These are phyloP conservation scores for Juglanconis sp. DNA, from an alignment of 2,329 filamentous ascomycete species.

Conservation along the genomic window DNA sequence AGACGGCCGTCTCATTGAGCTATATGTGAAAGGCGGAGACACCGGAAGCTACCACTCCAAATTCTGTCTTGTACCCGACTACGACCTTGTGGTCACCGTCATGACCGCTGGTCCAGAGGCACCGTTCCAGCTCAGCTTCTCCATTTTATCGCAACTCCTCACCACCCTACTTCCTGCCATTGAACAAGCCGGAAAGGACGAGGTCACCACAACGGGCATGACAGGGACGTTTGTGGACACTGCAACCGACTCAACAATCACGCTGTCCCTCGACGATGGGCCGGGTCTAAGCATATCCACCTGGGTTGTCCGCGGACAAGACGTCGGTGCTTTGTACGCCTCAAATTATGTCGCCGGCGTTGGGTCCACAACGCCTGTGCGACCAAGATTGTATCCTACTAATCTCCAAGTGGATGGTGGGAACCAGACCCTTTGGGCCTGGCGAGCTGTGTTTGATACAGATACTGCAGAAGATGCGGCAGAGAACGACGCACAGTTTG, in stretches of 20 bases:
- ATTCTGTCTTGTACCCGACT: slow-evolving; percentile 43
- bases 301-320: slow-evolving; percentile 39
- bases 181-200: slow-evolving; percentile 38
- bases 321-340: slow-evolving; percentile 35
- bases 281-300: slow-evolving; percentile 36
- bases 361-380: neutral
- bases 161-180: slow-evolving; percentile 37
- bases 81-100: slow-evolving; percentile 40
- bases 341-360: neutral
- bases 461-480: slow-evolving; percentile 1
- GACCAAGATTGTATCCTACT: slow-evolving; percentile 5
- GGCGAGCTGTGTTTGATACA: slow-evolving; percentile 8
- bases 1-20: slow-evolving; percentile 39
- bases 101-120: slow-evolving; percentile 31
- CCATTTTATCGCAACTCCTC: slow-evolving; percentile 28
- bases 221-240: slow-evolving; percentile 37
- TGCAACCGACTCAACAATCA: slow-evolving; percentile 37
- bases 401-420: neutral
- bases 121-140: neutral
- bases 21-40: slow-evolving; percentile 46
- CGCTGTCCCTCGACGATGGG: slow-evolving; percentile 34
- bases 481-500: slow-evolving; percentile 2
- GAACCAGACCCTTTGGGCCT: neutral
- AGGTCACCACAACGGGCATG: slow-evolving; percentile 27
- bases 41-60: slow-evolving; percentile 38